phyloP scores from a whole-genome alignment of 2,329 filamentous ascomycete species.

The Proliferodiscus dingleyae region DNA sequence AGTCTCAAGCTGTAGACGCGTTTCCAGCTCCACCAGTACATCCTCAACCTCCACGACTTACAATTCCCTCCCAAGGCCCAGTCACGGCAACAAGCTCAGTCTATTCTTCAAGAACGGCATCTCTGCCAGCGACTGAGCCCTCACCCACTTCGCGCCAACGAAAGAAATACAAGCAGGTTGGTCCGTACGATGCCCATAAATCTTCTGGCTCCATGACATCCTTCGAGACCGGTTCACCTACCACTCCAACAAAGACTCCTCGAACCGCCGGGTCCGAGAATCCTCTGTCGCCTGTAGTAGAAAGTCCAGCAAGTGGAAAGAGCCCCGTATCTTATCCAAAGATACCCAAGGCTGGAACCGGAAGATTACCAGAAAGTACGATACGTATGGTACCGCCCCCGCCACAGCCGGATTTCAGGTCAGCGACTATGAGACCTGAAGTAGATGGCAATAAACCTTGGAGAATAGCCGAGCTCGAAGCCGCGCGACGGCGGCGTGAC shows the following conservation, averaged over 20 bases:
- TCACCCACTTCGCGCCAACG: conserved; percentile 1
- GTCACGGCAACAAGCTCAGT: conserved; percentile 9
- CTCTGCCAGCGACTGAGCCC: conserved; percentile 3
- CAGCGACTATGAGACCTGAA: not conserved
- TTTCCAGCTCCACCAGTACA: conserved; percentile 10
- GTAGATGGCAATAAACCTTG: conserved; percentile 22
- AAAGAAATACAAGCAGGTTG: conserved; percentile 14
- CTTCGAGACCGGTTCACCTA: conserved; percentile 13
- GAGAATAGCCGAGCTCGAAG: conserved; percentile 24
- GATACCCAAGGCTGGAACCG: conserved; percentile 21
- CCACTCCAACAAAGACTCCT: conserved; percentile 9
- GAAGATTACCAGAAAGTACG: conserved; percentile 12
- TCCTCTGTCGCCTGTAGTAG: conserved; percentile 28
- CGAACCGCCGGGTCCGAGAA: conserved; percentile 11
- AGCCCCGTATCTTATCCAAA: conserved; percentile 29
- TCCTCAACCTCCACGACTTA: conserved; percentile 10
- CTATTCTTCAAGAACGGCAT: conserved; percentile 9
- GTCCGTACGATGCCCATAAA: conserved; percentile 22
- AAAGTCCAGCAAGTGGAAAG: conserved; percentile 24
- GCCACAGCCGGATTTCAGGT: conserved; percentile 18
- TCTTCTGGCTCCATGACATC: conserved; percentile 16
- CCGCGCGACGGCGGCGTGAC: conserved; percentile 15
- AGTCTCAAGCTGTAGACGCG: conserved; percentile 1
- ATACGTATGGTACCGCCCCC: conserved; percentile 19
- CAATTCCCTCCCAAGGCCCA: conserved; percentile 1